These are phyloP conservation scores for Pelargonium australe DNA, from an alignment of 441 rosid genomes.

Conservation along the genomic window DNA sequence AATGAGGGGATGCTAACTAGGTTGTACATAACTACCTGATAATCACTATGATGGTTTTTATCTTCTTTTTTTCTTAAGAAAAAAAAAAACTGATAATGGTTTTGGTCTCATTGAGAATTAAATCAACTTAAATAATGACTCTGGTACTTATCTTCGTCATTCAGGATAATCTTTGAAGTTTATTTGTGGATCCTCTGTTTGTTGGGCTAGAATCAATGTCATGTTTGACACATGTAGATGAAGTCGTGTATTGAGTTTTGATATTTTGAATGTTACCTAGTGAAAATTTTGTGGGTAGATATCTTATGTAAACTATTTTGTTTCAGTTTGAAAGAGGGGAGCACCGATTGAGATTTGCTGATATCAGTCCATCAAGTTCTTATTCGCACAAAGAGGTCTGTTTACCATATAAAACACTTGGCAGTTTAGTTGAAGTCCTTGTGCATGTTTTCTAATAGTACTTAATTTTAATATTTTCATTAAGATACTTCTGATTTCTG, in stretches of 20 bases:
- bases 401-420: slow-evolving; percentile 12
- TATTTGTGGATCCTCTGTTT: not conserved
- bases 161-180: not conserved
- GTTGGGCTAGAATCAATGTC: not conserved
- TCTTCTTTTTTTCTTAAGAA: no score
- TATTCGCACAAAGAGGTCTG: slow-evolving; percentile 83
- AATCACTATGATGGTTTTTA: not conserved
- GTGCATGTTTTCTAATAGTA: not conserved
- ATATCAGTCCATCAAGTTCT: slow-evolving; percentile 71
- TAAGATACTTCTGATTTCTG: not conserved
- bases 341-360: slow-evolving; percentile 72
- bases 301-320: slow-evolving; percentile 23
- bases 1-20: not conserved
- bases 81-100: no score
- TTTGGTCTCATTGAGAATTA: not conserved
- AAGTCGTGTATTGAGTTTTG: not conserved
- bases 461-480: slow-evolving; percentile 14
- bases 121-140: not conserved
- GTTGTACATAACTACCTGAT: not conserved
- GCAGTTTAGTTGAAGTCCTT: slow-evolving; percentile 14
- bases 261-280: not conserved
- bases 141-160: not conserved
- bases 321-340: slow-evolving; percentile 78
- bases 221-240: slow-evolving; percentile 5
- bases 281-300: slow-evolving; percentile 10